These are phyloP conservation scores for Geoglossum cookeanum DNA, from an alignment of 2,329 filamentous ascomycete genomes.

Conservation along the genomic window DNA sequence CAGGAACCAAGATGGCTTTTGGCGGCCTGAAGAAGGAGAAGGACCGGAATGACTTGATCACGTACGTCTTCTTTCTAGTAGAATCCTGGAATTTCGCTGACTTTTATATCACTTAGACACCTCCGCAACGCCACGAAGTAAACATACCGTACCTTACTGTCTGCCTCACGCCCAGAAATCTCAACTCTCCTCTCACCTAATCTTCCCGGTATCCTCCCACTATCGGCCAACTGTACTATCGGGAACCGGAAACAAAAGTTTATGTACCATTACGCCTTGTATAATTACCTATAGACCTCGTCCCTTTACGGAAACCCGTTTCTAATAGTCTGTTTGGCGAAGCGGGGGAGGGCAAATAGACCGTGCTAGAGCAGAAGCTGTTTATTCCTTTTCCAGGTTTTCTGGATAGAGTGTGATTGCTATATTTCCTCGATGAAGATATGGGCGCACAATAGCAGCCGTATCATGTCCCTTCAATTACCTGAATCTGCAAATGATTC, in stretches of 20 bases:
- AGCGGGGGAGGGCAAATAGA: not conserved
- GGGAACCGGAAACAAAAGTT: not conserved
- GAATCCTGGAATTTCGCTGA: conserved; percentile 3
- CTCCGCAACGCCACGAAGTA: conserved; percentile 11
- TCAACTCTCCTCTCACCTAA: not conserved
- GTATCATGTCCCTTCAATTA: not conserved
- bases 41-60: conserved; percentile 98
- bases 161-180: not conserved
- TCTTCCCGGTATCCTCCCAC: not conserved
- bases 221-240: not conserved
- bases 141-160: not conserved
- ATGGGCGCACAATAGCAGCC: not conserved
- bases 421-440: not conserved
- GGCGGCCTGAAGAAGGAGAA: conserved; percentile 99
- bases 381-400: not conserved
- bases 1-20: conserved; percentile 99
- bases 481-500: not conserved
- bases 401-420: not conserved
- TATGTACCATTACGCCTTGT: not conserved
- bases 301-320: not conserved
- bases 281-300: not conserved
- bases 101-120: conserved; percentile 4
- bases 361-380: not conserved
- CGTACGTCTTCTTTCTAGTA: conserved; percentile 34
- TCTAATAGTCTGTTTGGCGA: not conserved